Evolutionary conservation across 2,329 filamentous ascomycete genomes (phyloP).

Genomic region (Monosporascus sp.): DNA sequence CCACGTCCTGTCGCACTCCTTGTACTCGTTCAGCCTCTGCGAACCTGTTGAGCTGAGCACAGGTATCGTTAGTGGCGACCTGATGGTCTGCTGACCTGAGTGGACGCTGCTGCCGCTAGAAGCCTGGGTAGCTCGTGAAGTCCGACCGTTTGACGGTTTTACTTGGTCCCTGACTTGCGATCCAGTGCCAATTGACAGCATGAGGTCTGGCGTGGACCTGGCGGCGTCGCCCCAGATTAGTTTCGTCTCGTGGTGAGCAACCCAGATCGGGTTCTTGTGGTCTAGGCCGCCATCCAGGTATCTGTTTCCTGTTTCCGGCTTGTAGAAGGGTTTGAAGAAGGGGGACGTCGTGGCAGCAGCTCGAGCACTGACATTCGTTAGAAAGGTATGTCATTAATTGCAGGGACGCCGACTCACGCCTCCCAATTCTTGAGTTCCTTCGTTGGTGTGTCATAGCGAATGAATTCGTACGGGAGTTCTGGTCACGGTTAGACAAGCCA

Average conservation of each 20-base stretch:
- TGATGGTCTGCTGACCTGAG: conserved; percentile 24
- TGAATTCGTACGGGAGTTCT: conserved; percentile 24
- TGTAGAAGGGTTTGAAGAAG: conserved; percentile 26
- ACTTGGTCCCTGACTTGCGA: conserved; percentile 21
- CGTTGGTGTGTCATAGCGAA: conserved; percentile 20
- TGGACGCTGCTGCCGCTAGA: conserved; percentile 24
- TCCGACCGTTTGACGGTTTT: not conserved
- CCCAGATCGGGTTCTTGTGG: conserved; percentile 20
- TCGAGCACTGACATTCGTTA: conserved; percentile 16
- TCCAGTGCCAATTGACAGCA: conserved; percentile 26
- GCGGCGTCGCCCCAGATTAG: conserved; percentile 23
- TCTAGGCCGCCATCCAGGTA: conserved; percentile 19
- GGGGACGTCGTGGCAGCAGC: conserved; percentile 25
- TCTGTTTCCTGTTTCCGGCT: conserved; percentile 18
- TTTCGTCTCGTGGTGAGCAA: conserved; percentile 22
- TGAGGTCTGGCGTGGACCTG: conserved; percentile 19
- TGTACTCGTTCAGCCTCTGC: conserved; percentile 19
- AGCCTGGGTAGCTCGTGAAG: conserved; percentile 1
- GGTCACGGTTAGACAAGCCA: conserved; percentile 1
- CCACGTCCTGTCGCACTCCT: conserved; percentile 20
- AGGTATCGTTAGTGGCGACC: conserved; percentile 24
- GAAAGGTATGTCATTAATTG: not conserved
- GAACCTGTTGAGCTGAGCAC: conserved; percentile 17
- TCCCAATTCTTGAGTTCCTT: conserved; percentile 27
- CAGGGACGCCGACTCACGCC: conserved; percentile 20